Base-by-base conservation (phyloP, 495 filamentous ascomycete species). In the Penicillium desertorum region DNA sequence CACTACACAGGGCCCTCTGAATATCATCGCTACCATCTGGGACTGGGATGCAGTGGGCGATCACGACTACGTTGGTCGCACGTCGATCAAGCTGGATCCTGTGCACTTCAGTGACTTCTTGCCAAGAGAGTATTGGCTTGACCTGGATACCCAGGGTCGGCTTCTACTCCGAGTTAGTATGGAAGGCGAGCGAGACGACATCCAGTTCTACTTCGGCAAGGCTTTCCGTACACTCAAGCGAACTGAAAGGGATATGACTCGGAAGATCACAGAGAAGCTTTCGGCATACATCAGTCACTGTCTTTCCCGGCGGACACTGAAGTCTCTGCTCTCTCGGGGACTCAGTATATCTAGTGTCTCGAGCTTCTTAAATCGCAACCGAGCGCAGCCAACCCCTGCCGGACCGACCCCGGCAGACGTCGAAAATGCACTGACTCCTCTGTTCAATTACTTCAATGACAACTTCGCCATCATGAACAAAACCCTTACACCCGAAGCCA, bases 391-490 rank as follows among this genome's bases (percentile, higher is more conserved):
- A 32, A 71, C 85, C 5, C 71, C 81, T 12, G 79, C 84, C 25
- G 79, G 80, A 1, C 74, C 91, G 6, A 87, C 88, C 0, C 78
- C 84, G 29, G 79, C 77, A 0, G 91, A 98, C 41, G 80, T 96
- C 41, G 86, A 88, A 60, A 87, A 86, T 59, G 91, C 91, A 4
- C 74, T 99, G 10, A 86, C 86, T 56, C 91, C 92, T 3, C 81
- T 99, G n/a, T 95, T 97, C 62, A 84, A 86, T 53, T 99, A 99
- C 69, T 98, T 99, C 67, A 90, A 98, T 67, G 95, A 97, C 69
- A 99, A 99, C 65, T 99, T 99, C 65, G 92, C 91, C 37, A 97
- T 96, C 66, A 94, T 99, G 90, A 96, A 97, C 73, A 85, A 91
- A 70, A 96, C 92, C 1, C 79, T 99, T 29, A 98, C 95, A 2